phyloP scores from a whole-genome alignment of 495 filamentous ascomycete genomes.

The Delitschia confertaspora region DNA sequence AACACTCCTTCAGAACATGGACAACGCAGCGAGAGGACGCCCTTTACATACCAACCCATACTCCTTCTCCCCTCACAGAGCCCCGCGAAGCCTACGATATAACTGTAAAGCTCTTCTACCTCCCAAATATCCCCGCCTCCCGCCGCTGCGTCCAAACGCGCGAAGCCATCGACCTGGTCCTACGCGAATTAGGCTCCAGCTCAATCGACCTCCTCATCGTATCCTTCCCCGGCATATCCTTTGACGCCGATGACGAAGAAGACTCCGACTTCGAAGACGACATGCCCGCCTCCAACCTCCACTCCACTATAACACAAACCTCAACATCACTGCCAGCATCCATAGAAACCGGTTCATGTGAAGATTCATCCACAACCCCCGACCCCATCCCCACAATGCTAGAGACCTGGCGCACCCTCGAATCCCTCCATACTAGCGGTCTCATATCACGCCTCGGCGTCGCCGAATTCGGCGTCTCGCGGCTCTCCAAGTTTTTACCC shows the following conservation, averaged over 20 bases:
- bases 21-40: conserved; percentile 49
- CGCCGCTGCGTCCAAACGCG: conserved; percentile 56
- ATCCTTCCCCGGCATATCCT: conserved; percentile 86
- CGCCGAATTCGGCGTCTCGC: conserved; percentile 80
- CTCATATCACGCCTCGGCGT: conserved; percentile 68
- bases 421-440: conserved; percentile 62
- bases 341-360: neutral
- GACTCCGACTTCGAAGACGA: conserved; percentile 48
- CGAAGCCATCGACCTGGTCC: conserved; percentile 70
- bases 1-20: conserved; percentile 47
- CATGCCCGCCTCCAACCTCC: conserved; percentile 37
- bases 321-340: neutral
- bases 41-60: conserved; percentile 68
- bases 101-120: conserved; percentile 87
- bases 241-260: conserved; percentile 79
- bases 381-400: conserved; percentile 59
- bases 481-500: conserved; percentile 58
- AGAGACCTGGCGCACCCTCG: conserved; percentile 61
- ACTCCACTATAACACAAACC: neutral
- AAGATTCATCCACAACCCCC: conserved; percentile 31
- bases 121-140: conserved; percentile 56
- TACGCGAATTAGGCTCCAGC: conserved; percentile 63
- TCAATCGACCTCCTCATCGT: conserved; percentile 84
- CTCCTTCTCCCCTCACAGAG: conserved; percentile 64
- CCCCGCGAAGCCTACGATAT: conserved; percentile 80